Evolutionary conservation across 768 basidiomycete species (phyloP), one percentile per base, ranked within the genome.

Genomic region (Epithele typhae): DNA sequence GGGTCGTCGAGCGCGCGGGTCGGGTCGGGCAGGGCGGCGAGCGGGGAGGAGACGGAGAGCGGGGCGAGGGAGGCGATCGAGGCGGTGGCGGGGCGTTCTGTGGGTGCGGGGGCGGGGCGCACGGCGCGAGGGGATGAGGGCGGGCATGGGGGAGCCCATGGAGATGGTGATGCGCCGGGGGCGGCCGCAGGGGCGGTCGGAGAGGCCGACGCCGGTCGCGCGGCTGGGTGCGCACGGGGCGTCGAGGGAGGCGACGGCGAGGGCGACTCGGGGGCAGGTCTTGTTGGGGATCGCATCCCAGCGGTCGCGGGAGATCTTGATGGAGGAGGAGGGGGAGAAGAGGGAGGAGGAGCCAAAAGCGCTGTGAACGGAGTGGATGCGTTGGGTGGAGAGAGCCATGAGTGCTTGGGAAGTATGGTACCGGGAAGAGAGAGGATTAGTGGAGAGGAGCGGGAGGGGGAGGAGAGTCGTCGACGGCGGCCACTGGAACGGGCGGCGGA

Each of bases 281-380:
- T 50, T 50, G 46, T 59, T 59, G 25, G 60, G 57, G 22, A 57
- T 45, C 44, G 52, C 38, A 37, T 40, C 48, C 52, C 55, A 61
- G 40, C 27, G 27, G 27, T 30, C 27, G 27, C 7, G 27, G 14
- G 27, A 30, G 7, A 30, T 14, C 7, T 53, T 46, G 25, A 51
- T 48, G n/a, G 43, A 32, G 43, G 48, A 25, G 25, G 38, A 21
- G 36, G 35, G 43, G 4, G 33, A 39, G 27, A 46, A 56, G 43
- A 37, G 40, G 27, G 27, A 30, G 43, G 46, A 40, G 32, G 50
- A 45, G 14, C 40, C 50, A 35, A 56, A 56, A 4, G 55, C 42
- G 36, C 48, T 43, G 48, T 56, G 48, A 27, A 52, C 48, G 48
- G 55, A 40, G 51, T 53, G 51, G 43, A 52, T 53, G 51, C 55